Percentiles rank a stretch among this genome's conserved stretches.
phyloP scores from a whole-genome alignment of 805 yeast genomes.

The Kuraishia molischiana region DNA sequence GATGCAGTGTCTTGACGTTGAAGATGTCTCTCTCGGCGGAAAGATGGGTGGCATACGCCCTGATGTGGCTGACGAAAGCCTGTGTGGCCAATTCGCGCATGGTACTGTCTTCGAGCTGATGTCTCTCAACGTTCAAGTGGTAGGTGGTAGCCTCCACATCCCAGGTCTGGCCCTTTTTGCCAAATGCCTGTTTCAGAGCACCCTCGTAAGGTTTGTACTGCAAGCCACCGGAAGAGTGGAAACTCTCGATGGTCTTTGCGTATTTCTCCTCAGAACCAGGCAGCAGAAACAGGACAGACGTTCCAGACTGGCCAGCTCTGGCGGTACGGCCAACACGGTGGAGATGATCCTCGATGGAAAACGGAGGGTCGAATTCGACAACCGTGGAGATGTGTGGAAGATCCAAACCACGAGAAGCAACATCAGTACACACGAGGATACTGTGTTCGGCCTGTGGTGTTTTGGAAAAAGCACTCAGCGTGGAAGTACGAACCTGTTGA shows the following conservation, averaged over 20 bases:
- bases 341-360: slow-evolving; percentile 86
- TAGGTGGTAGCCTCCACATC: slow-evolving; percentile 93
- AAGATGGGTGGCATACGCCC: slow-evolving; percentile 95
- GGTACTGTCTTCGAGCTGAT: slow-evolving; percentile 61
- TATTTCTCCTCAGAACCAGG: slow-evolving; percentile 91
- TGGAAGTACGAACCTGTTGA: slow-evolving; percentile 74
- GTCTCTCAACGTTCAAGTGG: slow-evolving; percentile 86
- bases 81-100: slow-evolving; percentile 61
- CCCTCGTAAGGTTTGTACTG: slow-evolving; percentile 38
- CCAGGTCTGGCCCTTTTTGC: slow-evolving; percentile 40
- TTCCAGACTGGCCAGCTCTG: slow-evolving; percentile 86
- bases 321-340: slow-evolving; percentile 98
- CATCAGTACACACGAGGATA: slow-evolving; percentile 89
- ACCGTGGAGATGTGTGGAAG: slow-evolving; percentile 79
- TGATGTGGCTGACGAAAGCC: slow-evolving; percentile 80
- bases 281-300: slow-evolving; percentile 64
- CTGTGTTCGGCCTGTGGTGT: slow-evolving; percentile 36
- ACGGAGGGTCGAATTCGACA: slow-evolving; percentile 92
- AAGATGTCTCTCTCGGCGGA: slow-evolving; percentile 70
- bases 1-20: slow-evolving; percentile 73
- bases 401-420: slow-evolving; percentile 95
- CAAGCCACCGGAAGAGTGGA: slow-evolving; percentile 45
- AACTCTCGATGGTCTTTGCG: slow-evolving; percentile 46
- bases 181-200: slow-evolving; percentile 18
- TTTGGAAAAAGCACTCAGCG: slow-evolving; percentile 53